Conservation (phyloP, 179 eudicot genomes). For the Nepenthes alata region DNA sequence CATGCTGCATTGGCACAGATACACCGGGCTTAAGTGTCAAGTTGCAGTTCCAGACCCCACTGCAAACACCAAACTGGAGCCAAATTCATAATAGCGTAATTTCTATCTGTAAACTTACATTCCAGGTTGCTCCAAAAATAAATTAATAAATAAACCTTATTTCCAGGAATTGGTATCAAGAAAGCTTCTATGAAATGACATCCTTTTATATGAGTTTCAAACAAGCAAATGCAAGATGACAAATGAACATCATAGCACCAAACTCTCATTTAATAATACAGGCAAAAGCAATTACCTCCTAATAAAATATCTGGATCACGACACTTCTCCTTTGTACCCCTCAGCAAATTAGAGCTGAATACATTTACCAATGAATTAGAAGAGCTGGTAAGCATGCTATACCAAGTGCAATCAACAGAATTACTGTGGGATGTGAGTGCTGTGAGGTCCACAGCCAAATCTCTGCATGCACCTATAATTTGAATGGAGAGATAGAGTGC, state of each 20-base stretch:
- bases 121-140: no score
- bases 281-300: constrained; percentile 39
- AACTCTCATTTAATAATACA: not conserved
- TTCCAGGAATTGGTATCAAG: no score
- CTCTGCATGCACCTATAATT: constrained; percentile 67
- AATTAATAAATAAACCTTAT: no score
- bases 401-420: constrained; percentile 42
- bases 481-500: constrained; percentile 55
- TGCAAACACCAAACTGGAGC: no score
- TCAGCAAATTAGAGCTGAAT: constrained; percentile 27
- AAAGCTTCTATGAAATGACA: no score
- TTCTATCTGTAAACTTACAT: no score
- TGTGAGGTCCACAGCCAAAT: constrained; percentile 35
- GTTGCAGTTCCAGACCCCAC: no score
- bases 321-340: constrained; percentile 17
- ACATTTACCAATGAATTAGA: constrained; percentile 32
- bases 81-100: no score
- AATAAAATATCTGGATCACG: constrained; percentile 22
- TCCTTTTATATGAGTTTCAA: no score
- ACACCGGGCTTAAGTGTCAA: no score
- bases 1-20: no score
- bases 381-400: constrained; percentile 35
- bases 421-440: constrained; percentile 14
- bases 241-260: not conserved
- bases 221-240: not conserved